Conservation (phyloP, 352 stramenopile genomes). For the Stramenopiles sp. region DNA sequence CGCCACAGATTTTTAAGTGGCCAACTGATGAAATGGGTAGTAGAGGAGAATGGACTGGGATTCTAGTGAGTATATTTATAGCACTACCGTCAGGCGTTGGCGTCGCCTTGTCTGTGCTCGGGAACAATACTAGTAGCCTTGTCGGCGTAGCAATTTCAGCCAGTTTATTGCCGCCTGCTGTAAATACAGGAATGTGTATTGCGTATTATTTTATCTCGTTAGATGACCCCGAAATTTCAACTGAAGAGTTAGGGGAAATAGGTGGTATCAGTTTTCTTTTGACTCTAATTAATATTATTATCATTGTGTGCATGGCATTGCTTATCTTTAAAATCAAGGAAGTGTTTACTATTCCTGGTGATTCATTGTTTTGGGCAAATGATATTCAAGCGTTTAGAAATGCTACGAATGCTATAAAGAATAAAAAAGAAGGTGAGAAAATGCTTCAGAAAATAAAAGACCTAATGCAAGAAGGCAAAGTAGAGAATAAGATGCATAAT, state of each 20-base stretch:
- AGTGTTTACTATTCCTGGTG: constrained; percentile 29
- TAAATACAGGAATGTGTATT: constrained; percentile 38
- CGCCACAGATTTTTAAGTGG: constrained; percentile 13
- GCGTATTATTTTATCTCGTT: constrained; percentile 8
- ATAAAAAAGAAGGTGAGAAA: not conserved
- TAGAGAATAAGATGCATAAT: too few relatives aligned
- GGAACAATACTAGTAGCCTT: constrained; percentile 35
- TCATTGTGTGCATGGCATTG: constrained; percentile 34
- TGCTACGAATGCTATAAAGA: constrained; percentile 17
- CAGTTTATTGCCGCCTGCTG: constrained; percentile 39
- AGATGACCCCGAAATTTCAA: not conserved
- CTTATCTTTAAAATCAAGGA: constrained; percentile 54
- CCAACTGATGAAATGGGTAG: constrained; percentile 34
- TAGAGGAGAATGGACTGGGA: constrained; percentile 24
- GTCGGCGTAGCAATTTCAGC: constrained; percentile 49
- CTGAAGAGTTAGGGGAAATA: constrained; percentile 16
- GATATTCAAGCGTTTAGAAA: constrained; percentile 19
- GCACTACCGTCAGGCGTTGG: constrained; percentile 41
- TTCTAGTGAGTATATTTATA: constrained; percentile 35
- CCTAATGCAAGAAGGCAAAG: too few relatives aligned
- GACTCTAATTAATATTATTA: constrained; percentile 29
- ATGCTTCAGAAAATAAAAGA: not conserved
- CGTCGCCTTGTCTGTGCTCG: constrained; percentile 36
- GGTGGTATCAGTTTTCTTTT: constrained; percentile 31
- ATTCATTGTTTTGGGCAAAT: constrained; percentile 19